Evolutionary conservation across 345 rosid species (phyloP).

Genomic region (Eucalyptus urophylla): DNA sequence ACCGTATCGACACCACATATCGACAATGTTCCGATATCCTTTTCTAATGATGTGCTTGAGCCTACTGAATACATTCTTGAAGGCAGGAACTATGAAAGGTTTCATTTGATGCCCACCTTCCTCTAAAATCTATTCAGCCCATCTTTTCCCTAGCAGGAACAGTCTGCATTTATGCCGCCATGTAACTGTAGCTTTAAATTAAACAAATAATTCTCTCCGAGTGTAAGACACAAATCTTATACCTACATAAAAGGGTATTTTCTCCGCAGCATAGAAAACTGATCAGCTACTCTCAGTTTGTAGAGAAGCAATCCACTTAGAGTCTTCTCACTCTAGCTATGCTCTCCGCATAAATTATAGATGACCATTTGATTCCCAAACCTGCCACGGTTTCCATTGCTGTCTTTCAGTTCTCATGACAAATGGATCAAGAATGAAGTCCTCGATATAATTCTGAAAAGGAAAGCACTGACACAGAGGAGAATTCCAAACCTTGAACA

Average conservation of each 20-base stretch:
- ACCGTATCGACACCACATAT: background rate
- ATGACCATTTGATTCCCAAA: slow-evolving; percentile 77
- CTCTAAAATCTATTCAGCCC: background rate
- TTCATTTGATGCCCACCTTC: background rate
- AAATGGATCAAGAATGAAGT: background rate
- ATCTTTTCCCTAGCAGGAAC: background rate
- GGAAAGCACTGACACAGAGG: background rate
- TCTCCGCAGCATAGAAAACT: slow-evolving; percentile 58
- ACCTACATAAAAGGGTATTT: slow-evolving; percentile 67
- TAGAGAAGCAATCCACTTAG: slow-evolving; percentile 79
- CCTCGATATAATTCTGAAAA: background rate
- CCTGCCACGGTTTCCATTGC: slow-evolving; percentile 12
- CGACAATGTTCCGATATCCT: background rate
- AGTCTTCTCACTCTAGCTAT: slow-evolving; percentile 85
- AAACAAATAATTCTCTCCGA: background rate
- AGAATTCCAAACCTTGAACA: slow-evolving; percentile 48
- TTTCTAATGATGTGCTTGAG: background rate
- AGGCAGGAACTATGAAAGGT: background rate
- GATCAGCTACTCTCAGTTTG: slow-evolving; percentile 68
- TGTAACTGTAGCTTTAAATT: background rate
- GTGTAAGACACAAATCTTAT: background rate
- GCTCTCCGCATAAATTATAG: slow-evolving; percentile 74
- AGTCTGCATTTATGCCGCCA: background rate
- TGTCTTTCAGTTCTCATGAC: background rate
- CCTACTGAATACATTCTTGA: background rate